phyloP scores from a whole-genome alignment of 2,329 filamentous ascomycete genomes.

The Penicillium sp. region DNA sequence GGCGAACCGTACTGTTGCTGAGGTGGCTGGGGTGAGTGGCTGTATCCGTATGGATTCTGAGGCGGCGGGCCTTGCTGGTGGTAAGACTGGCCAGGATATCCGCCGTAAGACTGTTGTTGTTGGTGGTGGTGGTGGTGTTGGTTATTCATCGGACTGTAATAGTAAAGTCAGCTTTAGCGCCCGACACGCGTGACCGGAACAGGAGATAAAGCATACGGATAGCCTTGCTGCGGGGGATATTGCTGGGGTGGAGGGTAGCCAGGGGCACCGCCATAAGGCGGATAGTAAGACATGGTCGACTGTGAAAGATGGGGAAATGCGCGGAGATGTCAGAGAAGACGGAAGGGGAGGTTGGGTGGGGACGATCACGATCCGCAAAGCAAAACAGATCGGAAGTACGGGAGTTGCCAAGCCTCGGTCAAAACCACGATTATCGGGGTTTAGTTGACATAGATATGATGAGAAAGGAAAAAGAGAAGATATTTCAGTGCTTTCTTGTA shows the following conservation, averaged over 20 bases:
- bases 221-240: constrained; percentile 41
- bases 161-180: constrained; percentile 4
- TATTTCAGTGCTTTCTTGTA: not conserved
- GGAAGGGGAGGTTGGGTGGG: constrained; percentile 19
- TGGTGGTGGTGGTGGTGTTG: constrained; percentile 19
- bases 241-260: constrained; percentile 55
- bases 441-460: not conserved
- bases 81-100: constrained; percentile 40
- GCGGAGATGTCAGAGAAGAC: constrained; percentile 4
- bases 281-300: constrained; percentile 62
- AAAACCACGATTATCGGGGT: not conserved
- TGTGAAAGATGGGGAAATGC: constrained; percentile 1
- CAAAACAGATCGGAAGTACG: constrained; percentile 20
- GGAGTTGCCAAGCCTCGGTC: constrained; percentile 18
- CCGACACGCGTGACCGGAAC: not conserved
- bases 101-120: constrained; percentile 36
- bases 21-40: constrained; percentile 42
- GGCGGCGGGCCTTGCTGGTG: constrained; percentile 46
- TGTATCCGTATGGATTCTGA: constrained; percentile 44
- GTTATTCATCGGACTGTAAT: constrained; percentile 28
- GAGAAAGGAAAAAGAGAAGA: not conserved
- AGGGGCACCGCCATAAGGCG: constrained; percentile 57
- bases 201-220: constrained; percentile 36
- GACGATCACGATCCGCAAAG: constrained; percentile 20
- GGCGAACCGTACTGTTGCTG: constrained; percentile 34